Conservation (phyloP, 1,284 basidiomycete genomes). For the Anthracocystis walkeri region DNA sequence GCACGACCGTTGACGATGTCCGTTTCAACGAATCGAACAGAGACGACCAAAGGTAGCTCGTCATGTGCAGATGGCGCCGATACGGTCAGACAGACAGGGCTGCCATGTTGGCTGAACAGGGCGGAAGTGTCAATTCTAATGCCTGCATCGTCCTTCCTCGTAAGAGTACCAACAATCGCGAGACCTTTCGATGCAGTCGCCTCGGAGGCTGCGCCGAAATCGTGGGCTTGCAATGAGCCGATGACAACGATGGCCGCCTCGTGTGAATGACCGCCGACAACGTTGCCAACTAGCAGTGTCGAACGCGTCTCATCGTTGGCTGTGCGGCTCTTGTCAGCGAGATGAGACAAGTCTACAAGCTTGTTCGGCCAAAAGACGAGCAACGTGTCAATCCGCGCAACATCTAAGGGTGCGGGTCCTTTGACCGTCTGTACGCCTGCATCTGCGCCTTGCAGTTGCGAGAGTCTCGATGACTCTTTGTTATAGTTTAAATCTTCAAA, state of each 20-base stretch:
- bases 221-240: constrained; percentile 3
- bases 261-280: constrained; percentile 16
- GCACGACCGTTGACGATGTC: neutral
- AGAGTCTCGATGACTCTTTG: constrained; percentile 1
- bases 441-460: neutral
- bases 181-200: constrained; percentile 8
- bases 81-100: constrained; percentile 13
- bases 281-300: constrained; percentile 19
- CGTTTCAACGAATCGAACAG: constrained; percentile 6
- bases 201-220: neutral
- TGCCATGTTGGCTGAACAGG: neutral
- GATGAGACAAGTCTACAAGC: constrained; percentile 16
- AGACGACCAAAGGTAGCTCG: constrained; percentile 12
- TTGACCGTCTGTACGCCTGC: neutral
- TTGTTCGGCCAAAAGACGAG: constrained; percentile 47
- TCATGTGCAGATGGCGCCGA: neutral
- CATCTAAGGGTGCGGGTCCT: neutral
- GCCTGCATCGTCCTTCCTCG: neutral
- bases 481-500: constrained; percentile 24
- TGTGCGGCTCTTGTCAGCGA: neutral
- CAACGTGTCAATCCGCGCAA: constrained; percentile 16
- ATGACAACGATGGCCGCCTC: constrained; percentile 35
- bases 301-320: neutral
- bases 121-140: too few relatives aligned
- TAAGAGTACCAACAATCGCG: constrained; percentile 10